Base-by-base conservation (phyloP, 805 yeast species). In the Metschnikowia santaceciliae region DNA sequence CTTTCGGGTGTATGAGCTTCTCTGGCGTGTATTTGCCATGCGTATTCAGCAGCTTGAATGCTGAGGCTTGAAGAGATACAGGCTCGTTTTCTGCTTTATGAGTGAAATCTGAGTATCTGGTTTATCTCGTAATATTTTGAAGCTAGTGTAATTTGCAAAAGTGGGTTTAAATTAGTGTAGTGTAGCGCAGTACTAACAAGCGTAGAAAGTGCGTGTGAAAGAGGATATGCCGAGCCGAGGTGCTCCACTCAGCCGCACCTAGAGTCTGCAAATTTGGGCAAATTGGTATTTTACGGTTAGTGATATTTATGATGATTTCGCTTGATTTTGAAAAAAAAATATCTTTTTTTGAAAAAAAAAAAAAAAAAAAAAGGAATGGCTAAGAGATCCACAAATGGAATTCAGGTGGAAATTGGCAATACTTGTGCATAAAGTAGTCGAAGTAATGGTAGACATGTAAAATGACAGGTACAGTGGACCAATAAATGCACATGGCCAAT, bases 201-300 rank as follows among this genome's bases (percentile, higher is more conserved):
- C n/a, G 20, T 32, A 8, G 30, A 14, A 32, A 42, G 46, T 15
- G 46, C 46, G 46, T 42, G 38, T 32, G 46, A 42, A 42, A 33
- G 20, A 30, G 30, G 38, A n/a, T 30, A 19, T 22, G 32, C 22
- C 20, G 37, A 33, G 20, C 46, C 46, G 46, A 42, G 46, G 32
- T 33, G 35, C 35, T 17, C 19, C 26, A 39, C 26, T 22, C 38
- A 33, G 20, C 38, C 46, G 46, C 46, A 32, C 46, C 46, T 20
- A 4, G 13, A 22, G 19, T n/a, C 19, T 23, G 13, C 11, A 20
- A 13, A 6, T 6, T 38, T 7, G 30, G 13, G n/a, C 15, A 14
- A 17, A 17, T 8, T 11, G 10, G 39, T 10, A 17, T 36, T 19
- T 4, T 36, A 36, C 39, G 11, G 11, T 17, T 10, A 36, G 3